These are phyloP conservation scores for Alloascoidea hylecoeti DNA, from an alignment of 805 yeast species.

Conservation along the genomic window DNA sequence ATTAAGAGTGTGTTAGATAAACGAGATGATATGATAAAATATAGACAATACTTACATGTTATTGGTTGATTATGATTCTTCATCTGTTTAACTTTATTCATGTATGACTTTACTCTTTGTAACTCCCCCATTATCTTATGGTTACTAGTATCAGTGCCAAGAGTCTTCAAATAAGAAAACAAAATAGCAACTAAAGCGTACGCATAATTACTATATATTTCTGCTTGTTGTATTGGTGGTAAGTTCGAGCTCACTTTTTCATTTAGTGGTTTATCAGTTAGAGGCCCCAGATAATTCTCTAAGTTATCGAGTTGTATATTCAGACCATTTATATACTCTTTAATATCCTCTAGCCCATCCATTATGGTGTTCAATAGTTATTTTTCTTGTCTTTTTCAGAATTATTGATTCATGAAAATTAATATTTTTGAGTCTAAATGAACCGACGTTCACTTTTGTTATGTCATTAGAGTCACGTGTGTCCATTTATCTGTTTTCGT, in stretches of 20 bases:
- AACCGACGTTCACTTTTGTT: no score
- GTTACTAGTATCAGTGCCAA: constrained; percentile 34
- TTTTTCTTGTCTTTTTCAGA: no score
- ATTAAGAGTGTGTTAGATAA: no score
- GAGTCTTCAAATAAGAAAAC: constrained; percentile 29
- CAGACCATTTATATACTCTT: neutral
- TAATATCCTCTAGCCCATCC: neutral
- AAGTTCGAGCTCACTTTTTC: neutral
- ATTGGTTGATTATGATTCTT: no score
- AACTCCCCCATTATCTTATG: constrained; percentile 54
- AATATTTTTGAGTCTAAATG: no score
- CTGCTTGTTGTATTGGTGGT: neutral
- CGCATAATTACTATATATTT: neutral
- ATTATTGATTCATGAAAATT: no score
- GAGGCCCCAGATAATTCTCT: neutral
- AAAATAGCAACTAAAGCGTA: neutral
- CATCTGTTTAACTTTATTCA: constrained; percentile 31
- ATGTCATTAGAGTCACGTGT: no score
- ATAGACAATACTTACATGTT: no score
- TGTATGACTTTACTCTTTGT: constrained; percentile 42
- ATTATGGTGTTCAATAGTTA: no score
- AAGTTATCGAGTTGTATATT: neutral
- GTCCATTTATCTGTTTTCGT: no score
- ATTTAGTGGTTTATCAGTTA: neutral
- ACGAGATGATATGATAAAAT: no score